Evolutionary conservation across 352 stramenopile genomes (phyloP).

Genomic region (Elongisporangium anandrum): DNA sequence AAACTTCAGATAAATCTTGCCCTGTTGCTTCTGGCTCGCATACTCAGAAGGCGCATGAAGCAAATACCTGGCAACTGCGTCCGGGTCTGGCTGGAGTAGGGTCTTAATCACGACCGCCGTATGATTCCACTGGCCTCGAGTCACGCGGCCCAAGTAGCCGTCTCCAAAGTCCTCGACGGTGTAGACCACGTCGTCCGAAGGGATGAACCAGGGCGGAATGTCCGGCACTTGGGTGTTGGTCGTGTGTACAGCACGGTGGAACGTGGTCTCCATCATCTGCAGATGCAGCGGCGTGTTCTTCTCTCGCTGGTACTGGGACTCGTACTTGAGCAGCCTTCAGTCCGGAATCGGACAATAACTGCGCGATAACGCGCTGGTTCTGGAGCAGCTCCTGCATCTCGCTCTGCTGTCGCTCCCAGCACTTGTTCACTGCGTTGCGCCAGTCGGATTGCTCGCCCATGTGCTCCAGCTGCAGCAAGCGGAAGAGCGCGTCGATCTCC

Average conservation of each 20-base stretch:
- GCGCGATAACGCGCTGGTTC: constrained; percentile 6
- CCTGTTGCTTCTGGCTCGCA: no score
- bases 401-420: constrained; percentile 3
- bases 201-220: constrained; percentile 16
- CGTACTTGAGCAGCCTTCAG: constrained; percentile 18
- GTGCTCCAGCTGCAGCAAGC: constrained; percentile 17
- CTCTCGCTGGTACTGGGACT: constrained; percentile 11
- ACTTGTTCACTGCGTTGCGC: constrained; percentile 7
- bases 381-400: constrained; percentile 1
- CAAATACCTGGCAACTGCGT: no score
- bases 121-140: no score
- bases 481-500: constrained; percentile 15
- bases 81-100: no score
- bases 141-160: no score
- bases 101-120: no score
- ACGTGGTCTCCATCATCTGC: constrained; percentile 10
- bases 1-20: no score
- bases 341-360: constrained; percentile 6
- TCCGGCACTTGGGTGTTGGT: constrained; percentile 6
- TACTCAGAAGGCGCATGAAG: no score
- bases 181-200: constrained; percentile 15
- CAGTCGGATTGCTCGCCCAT: constrained; percentile 13
- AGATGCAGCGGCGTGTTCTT: constrained; percentile 8
- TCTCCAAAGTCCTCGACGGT: constrained; percentile 9
- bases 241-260: constrained; percentile 5